These are phyloP conservation scores for Didymella arachidicola DNA, from an alignment of 2,329 filamentous ascomycete genomes.

Conservation along the genomic window DNA sequence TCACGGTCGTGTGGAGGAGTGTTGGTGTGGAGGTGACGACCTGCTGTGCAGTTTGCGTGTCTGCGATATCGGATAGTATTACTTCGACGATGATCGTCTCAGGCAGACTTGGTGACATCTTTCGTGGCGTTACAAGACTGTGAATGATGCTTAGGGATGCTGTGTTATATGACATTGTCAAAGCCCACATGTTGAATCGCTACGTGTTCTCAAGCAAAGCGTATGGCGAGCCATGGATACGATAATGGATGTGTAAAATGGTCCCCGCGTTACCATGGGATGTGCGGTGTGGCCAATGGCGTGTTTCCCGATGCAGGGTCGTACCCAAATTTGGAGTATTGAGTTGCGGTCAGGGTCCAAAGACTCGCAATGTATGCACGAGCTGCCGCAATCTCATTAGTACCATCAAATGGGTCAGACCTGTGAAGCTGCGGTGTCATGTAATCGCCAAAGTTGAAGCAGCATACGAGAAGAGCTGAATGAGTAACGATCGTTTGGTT, in stretches of 20 bases:
- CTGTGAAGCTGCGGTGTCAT: too few relatives aligned
- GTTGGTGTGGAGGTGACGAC: neutral
- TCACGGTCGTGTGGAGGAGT: neutral
- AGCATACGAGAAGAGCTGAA: too few relatives aligned
- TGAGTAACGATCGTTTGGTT: neutral
- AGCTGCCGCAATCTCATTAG: neutral
- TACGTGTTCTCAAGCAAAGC: neutral
- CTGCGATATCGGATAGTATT: neutral
- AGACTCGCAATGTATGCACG: neutral
- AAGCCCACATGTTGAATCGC: neutral
- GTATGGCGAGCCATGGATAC: neutral
- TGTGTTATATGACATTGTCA: neutral
- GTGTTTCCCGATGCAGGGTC: neutral
- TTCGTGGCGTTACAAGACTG: neutral
- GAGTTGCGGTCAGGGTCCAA: neutral
- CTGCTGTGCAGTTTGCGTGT: neutral
- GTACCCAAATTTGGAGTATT: neutral
- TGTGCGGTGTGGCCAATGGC: neutral
- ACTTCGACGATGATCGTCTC: neutral
- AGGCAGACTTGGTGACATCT: neutral
- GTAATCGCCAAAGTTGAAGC: too few relatives aligned
- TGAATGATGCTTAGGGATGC: too few relatives aligned
- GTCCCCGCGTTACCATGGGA: neutral
- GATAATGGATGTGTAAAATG: neutral
- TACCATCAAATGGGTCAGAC: neutral